These are phyloP conservation scores for Barbatosphaeria neglecta DNA, from an alignment of 495 filamentous ascomycete genomes.

Conservation along the genomic window DNA sequence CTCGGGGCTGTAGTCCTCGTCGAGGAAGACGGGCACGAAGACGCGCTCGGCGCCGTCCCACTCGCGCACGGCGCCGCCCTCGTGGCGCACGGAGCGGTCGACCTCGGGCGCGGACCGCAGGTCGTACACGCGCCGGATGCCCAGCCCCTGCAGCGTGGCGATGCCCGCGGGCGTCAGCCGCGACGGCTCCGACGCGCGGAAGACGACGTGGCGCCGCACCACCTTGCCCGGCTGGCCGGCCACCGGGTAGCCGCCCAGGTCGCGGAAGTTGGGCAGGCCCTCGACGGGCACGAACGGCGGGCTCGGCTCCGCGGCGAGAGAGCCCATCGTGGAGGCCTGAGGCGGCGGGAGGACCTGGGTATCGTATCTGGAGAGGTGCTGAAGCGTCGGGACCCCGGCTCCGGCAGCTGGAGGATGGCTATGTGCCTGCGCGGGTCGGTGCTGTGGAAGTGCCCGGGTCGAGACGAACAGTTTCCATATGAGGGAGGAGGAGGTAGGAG, in stretches of 20 bases:
- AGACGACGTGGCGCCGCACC: constrained; percentile 38
- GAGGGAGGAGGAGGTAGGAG: too few species aligned
- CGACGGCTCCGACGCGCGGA: constrained; percentile 46
- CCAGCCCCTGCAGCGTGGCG: constrained; percentile 35
- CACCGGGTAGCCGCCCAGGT: constrained; percentile 43
- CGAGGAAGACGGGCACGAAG: constrained; percentile 47
- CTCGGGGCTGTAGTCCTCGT: constrained; percentile 44
- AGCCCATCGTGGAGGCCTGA: not conserved
- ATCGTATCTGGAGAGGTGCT: too few species aligned
- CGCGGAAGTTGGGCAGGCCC: constrained; percentile 49
- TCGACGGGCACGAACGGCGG: constrained; percentile 41
- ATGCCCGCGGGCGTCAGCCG: constrained; percentile 40
- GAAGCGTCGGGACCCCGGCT: too few species aligned
- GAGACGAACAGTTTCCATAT: too few species aligned
- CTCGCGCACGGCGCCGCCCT: constrained; percentile 11
- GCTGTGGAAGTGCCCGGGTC: too few species aligned
- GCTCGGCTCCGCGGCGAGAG: constrained; percentile 13
- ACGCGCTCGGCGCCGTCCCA: constrained; percentile 39
- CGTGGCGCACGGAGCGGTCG: constrained; percentile 15
- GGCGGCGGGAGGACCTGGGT: too few species aligned
- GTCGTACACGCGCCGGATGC: constrained; percentile 53
- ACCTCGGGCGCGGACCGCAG: constrained; percentile 47
- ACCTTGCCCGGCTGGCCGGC: constrained; percentile 13
- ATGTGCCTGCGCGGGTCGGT: too few species aligned
- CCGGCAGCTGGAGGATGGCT: too few species aligned